Evolutionary conservation across 305 asterid species (phyloP), one percentile per base, ranked within the genome.

Genomic region (Fraxinus latifolia): DNA sequence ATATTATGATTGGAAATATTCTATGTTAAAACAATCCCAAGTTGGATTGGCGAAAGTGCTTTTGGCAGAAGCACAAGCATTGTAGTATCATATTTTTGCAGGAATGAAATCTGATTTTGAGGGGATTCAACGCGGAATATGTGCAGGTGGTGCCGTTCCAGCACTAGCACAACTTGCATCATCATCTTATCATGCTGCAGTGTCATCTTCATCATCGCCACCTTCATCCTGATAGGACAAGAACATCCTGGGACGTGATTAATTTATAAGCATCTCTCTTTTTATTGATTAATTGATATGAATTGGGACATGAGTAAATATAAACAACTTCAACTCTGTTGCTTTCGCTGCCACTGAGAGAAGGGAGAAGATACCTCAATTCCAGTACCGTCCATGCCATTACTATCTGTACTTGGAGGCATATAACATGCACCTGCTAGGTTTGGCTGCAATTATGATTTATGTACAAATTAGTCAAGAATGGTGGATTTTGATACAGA

Each of bases 91-190:
- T 65, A 77, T 62, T 53, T 39, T 72, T 50, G 29, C 58, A 3
- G 50, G 47, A 33, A 47, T 80, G 9, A 19, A 29, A 32, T 58
- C 31, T 65, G 37, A 14, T 47, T 33, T 67, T 62, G 72, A 62
- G 34, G 6, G n/a, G 6, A 62, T 9, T 21, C 72, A 11, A 23
- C 15, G 2, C 7, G 1, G 23, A 81, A 81, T 78, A 70, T 70
- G 55, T 85, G 82, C 84, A 94, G 98, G 98, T 90, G 98, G 98
- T 79, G 89, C 96, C 32, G 82, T 92, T 90, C 96, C 96, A 68
- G 97, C 97, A 25, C 81, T 90, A 33, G 88, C 96, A 65, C 98
- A 93, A 88, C 92, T 94, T 81, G 94, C 92, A 81, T 93, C 97
- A 76, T 93, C 98, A 77, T 93, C 98, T 60, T 94, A 93, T 86